A percentile compares a stretch with the other conserved stretches of the same genome.
Conservation (phyloP, 305 asterid genomes). For the Fraxinus xanthoxyloides region DNA sequence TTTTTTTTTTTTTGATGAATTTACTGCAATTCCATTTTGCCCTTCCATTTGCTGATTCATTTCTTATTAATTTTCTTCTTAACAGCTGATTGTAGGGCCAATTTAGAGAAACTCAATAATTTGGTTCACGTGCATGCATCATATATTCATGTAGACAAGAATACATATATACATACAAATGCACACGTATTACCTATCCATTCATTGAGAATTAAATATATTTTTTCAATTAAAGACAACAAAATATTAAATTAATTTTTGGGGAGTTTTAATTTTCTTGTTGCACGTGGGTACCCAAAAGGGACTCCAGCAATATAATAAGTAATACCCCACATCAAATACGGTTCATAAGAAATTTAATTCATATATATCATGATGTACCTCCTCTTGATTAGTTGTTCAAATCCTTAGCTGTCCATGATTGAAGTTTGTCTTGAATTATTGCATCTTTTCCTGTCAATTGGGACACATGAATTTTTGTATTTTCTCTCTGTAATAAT, state of each 20-base stretch:
- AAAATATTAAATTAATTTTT: constrained; percentile 34
- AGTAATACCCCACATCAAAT: constrained; percentile 38
- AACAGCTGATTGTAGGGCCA: constrained; percentile 33
- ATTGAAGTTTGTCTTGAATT: constrained; percentile 15
- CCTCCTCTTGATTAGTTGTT: constrained; percentile 30
- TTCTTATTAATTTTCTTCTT: constrained; percentile 28
- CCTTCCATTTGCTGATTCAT: background rate
- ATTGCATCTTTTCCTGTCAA: background rate
- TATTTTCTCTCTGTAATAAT: background rate
- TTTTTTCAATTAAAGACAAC: background rate
- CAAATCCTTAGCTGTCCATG: constrained; percentile 34
- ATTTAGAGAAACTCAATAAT: constrained; percentile 32
- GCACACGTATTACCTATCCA: constrained; percentile 19
- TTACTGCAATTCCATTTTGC: background rate
- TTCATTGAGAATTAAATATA: constrained; percentile 12
- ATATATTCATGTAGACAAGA: background rate
- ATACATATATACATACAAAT: background rate
- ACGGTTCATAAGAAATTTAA: constrained; percentile 26
- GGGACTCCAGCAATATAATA: constrained; percentile 30
- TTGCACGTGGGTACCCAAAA: constrained; percentile 77
- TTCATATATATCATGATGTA: constrained; percentile 29
- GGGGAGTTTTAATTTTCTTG: constrained; percentile 37
- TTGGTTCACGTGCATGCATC: constrained; percentile 45
- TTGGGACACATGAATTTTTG: background rate
- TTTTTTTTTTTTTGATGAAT: background rate